phyloP scores from a whole-genome alignment of 2,329 filamentous ascomycete genomes.

The Fusarium burgessii region DNA sequence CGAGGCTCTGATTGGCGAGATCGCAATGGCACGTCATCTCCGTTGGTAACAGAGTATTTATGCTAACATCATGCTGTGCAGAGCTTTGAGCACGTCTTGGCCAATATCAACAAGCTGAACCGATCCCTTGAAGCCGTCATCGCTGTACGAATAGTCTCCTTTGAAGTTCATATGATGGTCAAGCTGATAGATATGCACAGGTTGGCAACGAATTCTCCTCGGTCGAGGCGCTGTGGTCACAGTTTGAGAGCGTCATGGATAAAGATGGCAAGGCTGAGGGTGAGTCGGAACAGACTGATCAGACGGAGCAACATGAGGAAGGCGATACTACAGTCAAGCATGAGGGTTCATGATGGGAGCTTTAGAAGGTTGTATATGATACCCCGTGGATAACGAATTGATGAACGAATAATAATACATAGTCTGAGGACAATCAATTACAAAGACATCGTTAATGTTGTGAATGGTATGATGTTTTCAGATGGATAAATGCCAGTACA shows the following conservation, averaged over 20 bases:
- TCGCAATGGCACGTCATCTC: constrained; percentile 69
- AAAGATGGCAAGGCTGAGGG: constrained; percentile 62
- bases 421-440: neutral
- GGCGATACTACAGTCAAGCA: constrained; percentile 26
- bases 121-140: constrained; percentile 92
- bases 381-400: constrained; percentile 27
- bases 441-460: neutral
- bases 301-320: constrained; percentile 24
- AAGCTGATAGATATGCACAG: constrained; percentile 53
- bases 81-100: constrained; percentile 89
- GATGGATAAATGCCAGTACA: neutral
- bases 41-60: neutral
- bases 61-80: constrained; percentile 46
- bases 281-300: constrained; percentile 38
- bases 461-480: too few relatives aligned
- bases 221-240: constrained; percentile 95
- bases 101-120: constrained; percentile 96
- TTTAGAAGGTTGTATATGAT: constrained; percentile 26
- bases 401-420: constrained; percentile 13
- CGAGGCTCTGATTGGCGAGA: constrained; percentile 76
- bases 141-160: constrained; percentile 66
- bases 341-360: constrained; percentile 25
- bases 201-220: constrained; percentile 98
- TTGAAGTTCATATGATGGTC: too few relatives aligned
- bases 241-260: constrained; percentile 96